Base-by-base conservation (phyloP, 208 protist genomes). In the Leishmania tropica region DNA sequence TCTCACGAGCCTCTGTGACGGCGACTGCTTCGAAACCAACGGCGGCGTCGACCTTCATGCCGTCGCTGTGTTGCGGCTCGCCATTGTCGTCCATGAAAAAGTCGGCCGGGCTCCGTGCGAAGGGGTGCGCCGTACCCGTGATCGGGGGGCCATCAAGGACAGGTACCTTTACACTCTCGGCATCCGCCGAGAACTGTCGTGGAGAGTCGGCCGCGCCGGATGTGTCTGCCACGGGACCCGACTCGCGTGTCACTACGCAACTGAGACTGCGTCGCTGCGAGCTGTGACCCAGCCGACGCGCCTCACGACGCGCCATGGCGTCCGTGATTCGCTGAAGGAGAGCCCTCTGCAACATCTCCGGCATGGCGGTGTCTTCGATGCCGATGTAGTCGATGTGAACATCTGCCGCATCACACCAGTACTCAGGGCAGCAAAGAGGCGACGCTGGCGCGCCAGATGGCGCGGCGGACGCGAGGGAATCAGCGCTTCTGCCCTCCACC, bases 321-420 rank as follows among this genome's bases (percentile, higher is more conserved):
- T 53, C 78, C 0, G 64, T 40, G 31, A 85, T 85, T 21, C 83
- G 78, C 3, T 58, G 35, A 15, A 54, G 62, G 42, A 85, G 64
- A 42, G 83, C 45, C 19, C n/a, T 31, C 28, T 76, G 60, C 58
- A 85, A 70, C 1, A 1, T 48, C 8, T 15, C 11, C 4, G 83
- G 35, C 83, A 85, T 85, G 42, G 78, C 37, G 58, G 78, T 82
- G n/a, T 64, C 78, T 53, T 75, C 64, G 53, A 85, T 56, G 24
- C 83, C 83, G 10, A 85, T 54, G 78, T 81, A 82, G 15, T 75
- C 56, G n/a, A 85, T 62, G 21, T 81, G 8, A 53, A 85, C 76
- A 10, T 75, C 54, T 1, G 54, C 62, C 1, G 35, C 77, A 17
- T 82, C 83, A 53, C 40, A 48, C 71, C 68, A 85, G 60, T 68